Base-by-base conservation (phyloP, 2,329 filamentous ascomycete species). In the Cladophialophora exuberans region DNA sequence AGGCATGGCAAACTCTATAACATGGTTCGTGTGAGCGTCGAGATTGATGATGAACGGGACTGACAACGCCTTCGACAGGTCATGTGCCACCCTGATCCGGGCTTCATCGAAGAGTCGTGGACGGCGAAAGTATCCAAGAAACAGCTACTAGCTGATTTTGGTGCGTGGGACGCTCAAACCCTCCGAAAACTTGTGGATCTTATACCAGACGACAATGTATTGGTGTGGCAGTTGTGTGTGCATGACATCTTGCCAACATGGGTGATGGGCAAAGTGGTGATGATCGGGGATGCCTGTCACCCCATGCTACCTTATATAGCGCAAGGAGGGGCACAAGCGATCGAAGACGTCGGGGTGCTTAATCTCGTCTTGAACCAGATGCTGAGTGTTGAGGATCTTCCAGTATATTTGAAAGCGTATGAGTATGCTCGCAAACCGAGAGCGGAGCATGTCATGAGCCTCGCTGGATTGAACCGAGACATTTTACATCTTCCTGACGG, bases 241-340 rank as follows among this genome's bases (percentile, higher is more conserved):
- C 44, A 47, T n/a, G 28, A 47, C 3, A 28, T 30, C 15, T 22
- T 47, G 70, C 75, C 47, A 7, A 76, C 70, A 2, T 85, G 83
- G 83, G 72, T 83, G 0, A 67, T 72, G 39, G 72, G 70, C 57
- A 76, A 73, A 38, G 65, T 76, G 3, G 70, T 75, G 2, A 56
- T 77, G 20, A 71, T 74, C 50, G 74, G 74, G n/a, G 48, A 53
- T 41, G 49, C 39, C 73, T 76, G 73, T 65, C 70, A 20, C 71
- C 73, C 54, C 69, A 76, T 59, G 15, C 78, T 88, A 44, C 85
- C 85, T 1, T 84, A 88, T 64, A 70, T 74, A 66, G 54, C 30
- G 9, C 73, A 76, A 59, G 73, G 73, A 3, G 72, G 70, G 5
- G 72, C 72, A 18, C 74, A 70, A 10, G 67, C 67, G 3, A 73